phyloP scores from a whole-genome alignment of 2,329 filamentous ascomycete genomes.

The Pleurostoma richardsiae region DNA sequence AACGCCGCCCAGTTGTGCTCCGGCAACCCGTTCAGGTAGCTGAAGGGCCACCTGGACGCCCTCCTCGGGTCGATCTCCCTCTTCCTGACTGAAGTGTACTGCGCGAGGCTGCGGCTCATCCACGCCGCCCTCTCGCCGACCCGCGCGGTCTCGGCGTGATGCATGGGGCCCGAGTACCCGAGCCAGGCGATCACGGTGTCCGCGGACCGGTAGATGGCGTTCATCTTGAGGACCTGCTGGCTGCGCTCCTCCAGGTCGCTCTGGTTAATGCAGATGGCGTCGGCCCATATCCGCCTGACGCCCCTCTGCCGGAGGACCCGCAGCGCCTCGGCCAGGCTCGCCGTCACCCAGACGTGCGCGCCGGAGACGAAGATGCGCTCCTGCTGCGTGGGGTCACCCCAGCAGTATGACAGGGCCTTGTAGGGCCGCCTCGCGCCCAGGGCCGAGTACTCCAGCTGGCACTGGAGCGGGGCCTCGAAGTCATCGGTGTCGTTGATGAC shows the following conservation, averaged over 20 bases:
- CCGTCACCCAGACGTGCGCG: neutral
- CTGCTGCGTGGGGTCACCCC: neutral
- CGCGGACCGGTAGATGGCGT: neutral
- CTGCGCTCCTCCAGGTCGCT: constrained; percentile 3
- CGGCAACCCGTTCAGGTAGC: neutral
- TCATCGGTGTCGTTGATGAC: no score
- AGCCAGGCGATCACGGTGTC: neutral
- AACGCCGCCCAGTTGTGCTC: neutral
- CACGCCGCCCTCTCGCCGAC: neutral
- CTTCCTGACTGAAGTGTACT: neutral
- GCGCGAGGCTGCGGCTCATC: neutral
- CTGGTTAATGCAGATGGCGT: neutral
- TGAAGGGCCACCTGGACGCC: neutral
- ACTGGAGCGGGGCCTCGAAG: neutral
- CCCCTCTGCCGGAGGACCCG: neutral
- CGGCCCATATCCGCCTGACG: neutral
- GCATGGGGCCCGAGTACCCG: neutral
- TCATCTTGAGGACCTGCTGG: neutral
- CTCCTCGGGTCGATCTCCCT: neutral
- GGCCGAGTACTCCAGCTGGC: neutral
- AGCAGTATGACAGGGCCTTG: neutral
- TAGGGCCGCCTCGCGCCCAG: neutral
- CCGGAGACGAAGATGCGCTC: neutral
- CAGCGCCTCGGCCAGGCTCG: neutral
- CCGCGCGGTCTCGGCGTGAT: neutral